These are phyloP conservation scores for Hyphodiscus sp. DNA, from an alignment of 2,329 filamentous ascomycete species.

Conservation along the genomic window DNA sequence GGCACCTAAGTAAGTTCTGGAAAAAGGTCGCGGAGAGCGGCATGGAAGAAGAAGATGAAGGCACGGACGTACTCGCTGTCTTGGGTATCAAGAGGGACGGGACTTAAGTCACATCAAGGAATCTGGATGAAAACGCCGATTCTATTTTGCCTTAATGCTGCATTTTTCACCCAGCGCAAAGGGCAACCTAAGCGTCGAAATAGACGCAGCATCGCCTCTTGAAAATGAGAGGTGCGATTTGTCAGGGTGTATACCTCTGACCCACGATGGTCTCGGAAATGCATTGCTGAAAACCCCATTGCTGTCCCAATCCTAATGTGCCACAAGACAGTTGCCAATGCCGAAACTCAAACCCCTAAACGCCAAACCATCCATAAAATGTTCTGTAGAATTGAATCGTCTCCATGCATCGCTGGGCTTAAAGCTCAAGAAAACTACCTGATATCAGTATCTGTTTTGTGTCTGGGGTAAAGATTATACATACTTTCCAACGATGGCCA, in stretches of 20 bases:
- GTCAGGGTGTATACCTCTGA: neutral
- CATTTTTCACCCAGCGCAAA: neutral
- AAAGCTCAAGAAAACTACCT: conserved; percentile 28
- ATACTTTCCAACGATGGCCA: conserved; percentile 66
- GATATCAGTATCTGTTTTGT: neutral
- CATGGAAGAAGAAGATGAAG: conserved; percentile 50
- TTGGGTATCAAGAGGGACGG: conserved; percentile 37
- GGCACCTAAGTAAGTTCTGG: conserved; percentile 83
- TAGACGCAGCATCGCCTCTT: neutral
- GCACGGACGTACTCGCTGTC: conserved; percentile 43
- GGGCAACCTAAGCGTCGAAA: neutral
- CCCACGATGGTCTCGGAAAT: neutral
- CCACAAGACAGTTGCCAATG: neutral
- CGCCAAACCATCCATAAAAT: conserved; percentile 27
- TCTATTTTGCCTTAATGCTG: neutral
- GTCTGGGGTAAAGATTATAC: conserved; percentile 18
- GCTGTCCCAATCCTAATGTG: neutral
- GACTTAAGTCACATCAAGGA: neutral
- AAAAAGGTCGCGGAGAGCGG: conserved; percentile 63
- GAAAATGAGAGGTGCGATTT: neutral
- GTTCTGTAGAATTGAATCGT: conserved; percentile 17
- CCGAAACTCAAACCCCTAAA: conserved; percentile 12
- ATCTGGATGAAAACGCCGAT: neutral
- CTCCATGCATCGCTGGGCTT: neutral
- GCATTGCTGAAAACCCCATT: neutral